A percentile compares a stretch with the other conserved stretches of the same genome.
Conservation (phyloP, 2,329 filamentous ascomycete species). For the Fusarium ramigenum region DNA sequence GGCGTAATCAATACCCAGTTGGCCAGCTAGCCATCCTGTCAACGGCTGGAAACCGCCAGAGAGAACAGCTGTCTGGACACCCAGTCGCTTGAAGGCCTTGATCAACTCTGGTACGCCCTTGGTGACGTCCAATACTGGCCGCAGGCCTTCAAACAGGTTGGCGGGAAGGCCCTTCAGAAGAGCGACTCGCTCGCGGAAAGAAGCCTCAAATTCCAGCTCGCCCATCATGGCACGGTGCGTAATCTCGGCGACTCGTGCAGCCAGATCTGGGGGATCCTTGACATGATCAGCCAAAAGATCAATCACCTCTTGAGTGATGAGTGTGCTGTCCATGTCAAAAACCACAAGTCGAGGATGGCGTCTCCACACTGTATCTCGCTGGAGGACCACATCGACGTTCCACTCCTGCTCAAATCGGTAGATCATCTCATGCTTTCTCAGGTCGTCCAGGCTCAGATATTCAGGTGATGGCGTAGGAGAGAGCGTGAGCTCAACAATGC, state of each 20-base stretch:
- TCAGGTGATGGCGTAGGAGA: slow-evolving; percentile 67
- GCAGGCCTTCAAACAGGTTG: slow-evolving; percentile 81
- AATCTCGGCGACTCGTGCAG: slow-evolving; percentile 84
- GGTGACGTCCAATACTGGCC: slow-evolving; percentile 80
- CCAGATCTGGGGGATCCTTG: slow-evolving; percentile 73
- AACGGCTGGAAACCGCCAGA: slow-evolving; percentile 93
- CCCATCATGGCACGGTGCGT: slow-evolving; percentile 95
- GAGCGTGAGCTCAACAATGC: slow-evolving; percentile 73
- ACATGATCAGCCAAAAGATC: slow-evolving; percentile 90
- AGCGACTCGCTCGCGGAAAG: slow-evolving; percentile 81
- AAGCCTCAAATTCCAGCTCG: slow-evolving; percentile 89
- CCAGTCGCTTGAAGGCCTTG: slow-evolving; percentile 76
- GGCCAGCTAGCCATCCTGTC: slow-evolving; percentile 83
- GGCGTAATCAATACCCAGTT: slow-evolving; percentile 87
- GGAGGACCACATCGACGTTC: slow-evolving; percentile 86
- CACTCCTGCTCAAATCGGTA: slow-evolving; percentile 88
- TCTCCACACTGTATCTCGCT: slow-evolving; percentile 77
- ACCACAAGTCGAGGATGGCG: slow-evolving; percentile 87
- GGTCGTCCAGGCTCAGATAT: slow-evolving; percentile 73
- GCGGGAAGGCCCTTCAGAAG: slow-evolving; percentile 83
- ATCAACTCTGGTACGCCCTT: slow-evolving; percentile 81
- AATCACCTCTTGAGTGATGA: slow-evolving; percentile 98
- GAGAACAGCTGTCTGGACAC: slow-evolving; percentile 88
- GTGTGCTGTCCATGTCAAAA: slow-evolving; percentile 98
- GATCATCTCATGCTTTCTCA: slow-evolving; percentile 83